Evolutionary conservation across 192 early-diverging fungal species (phyloP).

Genomic region (Entophlyctis helioformis): DNA sequence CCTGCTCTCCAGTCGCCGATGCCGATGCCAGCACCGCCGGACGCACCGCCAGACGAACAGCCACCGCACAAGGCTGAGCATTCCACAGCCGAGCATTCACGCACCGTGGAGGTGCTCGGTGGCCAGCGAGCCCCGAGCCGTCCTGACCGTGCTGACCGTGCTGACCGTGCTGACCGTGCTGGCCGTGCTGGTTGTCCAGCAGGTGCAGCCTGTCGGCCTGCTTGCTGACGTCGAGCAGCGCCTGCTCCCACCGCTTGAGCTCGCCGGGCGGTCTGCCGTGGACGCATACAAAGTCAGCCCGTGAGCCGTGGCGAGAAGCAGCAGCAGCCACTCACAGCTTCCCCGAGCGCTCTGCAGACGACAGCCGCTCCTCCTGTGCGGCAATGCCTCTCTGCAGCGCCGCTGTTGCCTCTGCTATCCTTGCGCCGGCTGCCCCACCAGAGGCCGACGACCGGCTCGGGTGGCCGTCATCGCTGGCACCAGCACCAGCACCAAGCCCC

Average conservation of each 20-base stretch:
- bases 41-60: too few species aligned
- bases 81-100: too few species aligned
- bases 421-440: slow-evolving; percentile 39
- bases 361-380: slow-evolving; percentile 38
- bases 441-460: too few species aligned
- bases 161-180: background rate
- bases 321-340: slow-evolving; percentile 17
- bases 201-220: slow-evolving; percentile 34
- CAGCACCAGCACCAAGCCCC: slow-evolving; percentile 31
- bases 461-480: slow-evolving; percentile 31
- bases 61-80: background rate
- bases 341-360: slow-evolving; percentile 40
- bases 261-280: slow-evolving; percentile 10
- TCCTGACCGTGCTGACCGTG: background rate
- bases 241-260: slow-evolving; percentile 48
- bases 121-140: background rate
- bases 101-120: too few species aligned
- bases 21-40: background rate
- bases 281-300: background rate
- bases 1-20: background rate
- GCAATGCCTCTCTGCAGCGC: slow-evolving; percentile 39
- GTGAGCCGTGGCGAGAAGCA: background rate
- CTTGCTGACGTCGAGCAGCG: slow-evolving; percentile 48
- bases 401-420: slow-evolving; percentile 37
- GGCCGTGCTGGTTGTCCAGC: slow-evolving; percentile 8